A percentile compares a stretch with the other conserved stretches of the same genome.
Evolutionary conservation across 2,329 filamentous ascomycete genomes (phyloP).

Genomic region (Botrytis porri): DNA sequence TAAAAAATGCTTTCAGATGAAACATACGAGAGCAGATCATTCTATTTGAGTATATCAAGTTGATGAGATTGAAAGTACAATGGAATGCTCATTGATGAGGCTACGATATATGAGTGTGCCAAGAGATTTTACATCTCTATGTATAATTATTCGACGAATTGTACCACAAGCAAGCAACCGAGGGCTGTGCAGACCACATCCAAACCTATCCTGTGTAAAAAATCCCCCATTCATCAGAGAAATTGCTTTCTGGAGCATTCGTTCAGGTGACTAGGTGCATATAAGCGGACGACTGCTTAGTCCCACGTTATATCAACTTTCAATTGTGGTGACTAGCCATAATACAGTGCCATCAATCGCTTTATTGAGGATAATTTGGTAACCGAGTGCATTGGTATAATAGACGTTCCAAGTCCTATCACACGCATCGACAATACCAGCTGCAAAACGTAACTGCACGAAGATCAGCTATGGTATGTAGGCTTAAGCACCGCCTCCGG

Average conservation of each 20-base stretch:
- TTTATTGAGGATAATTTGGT: neutral
- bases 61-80: no score
- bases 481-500: neutral
- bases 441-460: neutral
- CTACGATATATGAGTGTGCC: neutral
- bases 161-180: neutral
- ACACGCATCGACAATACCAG: neutral
- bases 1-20: no score
- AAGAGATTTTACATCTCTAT: neutral
- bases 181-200: neutral
- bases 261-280: no score
- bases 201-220: neutral
- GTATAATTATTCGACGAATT: neutral
- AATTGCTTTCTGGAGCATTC: no score
- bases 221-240: neutral
- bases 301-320: neutral
- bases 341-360: neutral
- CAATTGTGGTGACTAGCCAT: no score
- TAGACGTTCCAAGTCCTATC: no score
- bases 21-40: no score
- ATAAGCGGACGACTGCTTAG: no score
- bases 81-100: neutral
- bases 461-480: neutral
- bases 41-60: no score
- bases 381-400: neutral